phyloP scores from a whole-genome alignment of 352 stramenopile genomes.

The Pythium angustatum region DNA sequence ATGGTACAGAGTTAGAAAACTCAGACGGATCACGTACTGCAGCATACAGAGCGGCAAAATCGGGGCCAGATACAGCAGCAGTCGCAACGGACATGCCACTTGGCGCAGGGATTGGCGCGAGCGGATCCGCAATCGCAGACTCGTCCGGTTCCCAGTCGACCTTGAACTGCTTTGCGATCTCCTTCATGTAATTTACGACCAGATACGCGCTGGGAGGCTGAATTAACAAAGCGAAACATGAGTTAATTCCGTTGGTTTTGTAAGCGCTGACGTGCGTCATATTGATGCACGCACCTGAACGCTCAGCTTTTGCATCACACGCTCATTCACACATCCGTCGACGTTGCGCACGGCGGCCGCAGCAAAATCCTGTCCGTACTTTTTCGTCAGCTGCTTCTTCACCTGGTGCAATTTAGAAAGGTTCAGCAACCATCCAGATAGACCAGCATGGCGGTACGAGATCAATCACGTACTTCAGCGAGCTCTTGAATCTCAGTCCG shows the following conservation, averaged over 20 bases:
- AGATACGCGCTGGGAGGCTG: slow-evolving; percentile 91
- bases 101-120: slow-evolving; percentile 89
- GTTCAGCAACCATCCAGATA: neutral
- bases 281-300: slow-evolving; percentile 55
- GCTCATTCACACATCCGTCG: slow-evolving; percentile 89
- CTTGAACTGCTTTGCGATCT: slow-evolving; percentile 94
- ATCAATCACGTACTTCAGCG: slow-evolving; percentile 64
- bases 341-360: slow-evolving; percentile 83
- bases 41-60: slow-evolving; percentile 73
- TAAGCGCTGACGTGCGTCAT: too few relatives aligned
- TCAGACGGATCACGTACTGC: too few relatives aligned
- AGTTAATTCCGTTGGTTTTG: too few relatives aligned
- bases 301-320: slow-evolving; percentile 93
- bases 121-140: slow-evolving; percentile 64
- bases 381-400: slow-evolving; percentile 89
- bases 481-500: slow-evolving; percentile 94
- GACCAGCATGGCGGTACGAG: neutral
- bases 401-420: slow-evolving; percentile 32
- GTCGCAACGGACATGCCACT: slow-evolving; percentile 82
- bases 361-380: slow-evolving; percentile 89
- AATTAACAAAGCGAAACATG: neutral
- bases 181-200: slow-evolving; percentile 96
- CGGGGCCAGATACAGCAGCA: slow-evolving; percentile 82
- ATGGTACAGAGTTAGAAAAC: too few relatives aligned
- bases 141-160: slow-evolving; percentile 93